Base-by-base conservation (phyloP, 2,329 filamentous ascomycete genomes). In the Aspergillus sp. region DNA sequence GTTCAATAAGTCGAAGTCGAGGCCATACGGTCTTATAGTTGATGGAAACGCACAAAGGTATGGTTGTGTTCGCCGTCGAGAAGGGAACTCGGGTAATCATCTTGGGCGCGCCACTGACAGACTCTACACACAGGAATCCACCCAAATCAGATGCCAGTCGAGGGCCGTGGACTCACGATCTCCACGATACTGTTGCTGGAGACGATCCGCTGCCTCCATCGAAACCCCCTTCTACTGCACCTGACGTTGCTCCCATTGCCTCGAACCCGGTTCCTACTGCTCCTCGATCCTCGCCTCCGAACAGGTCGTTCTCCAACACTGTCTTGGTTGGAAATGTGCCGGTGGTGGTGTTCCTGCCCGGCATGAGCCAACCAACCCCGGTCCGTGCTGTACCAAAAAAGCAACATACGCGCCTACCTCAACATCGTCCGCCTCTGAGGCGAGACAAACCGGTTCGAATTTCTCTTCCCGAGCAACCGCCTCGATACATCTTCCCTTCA, bases 371-470 rank as follows among this genome's bases (percentile, higher is more conserved):
- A 29, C 79, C 88, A 4, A 78, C 85, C 41, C 70, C 80, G 38
- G 88, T 91, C 63, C 75, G 86, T 29, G 83, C 83, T 51, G 81
- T 94, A 53, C 81, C 86, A 41, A 82, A 94, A 54, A 93, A 88
- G 66, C 86, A 93, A 60, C 91, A 98, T 68, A 96, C 89, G 36
- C 89, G 91, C 57, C 79, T 98, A 42, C 93, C 93, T 19, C 88
- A 97, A 63, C 93, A 97, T 67, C 83, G 93, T 26, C 93, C 93
- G 19, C 93, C 93, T 44, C 78, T 98, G 42, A 86, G 93, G 52
- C 84, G 93, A 58, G 93, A 98, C 72, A 98, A 97, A 65, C 93
- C 93, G 5, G 93, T 97, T 36, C 85, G 93, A 43, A 88, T 98
- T 56, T 96, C 89, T 6, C 75, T 98, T 38, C 91, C 93, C 2